These are phyloP conservation scores for Fistulina hepatica DNA, from an alignment of 1,284 basidiomycete species.

Conservation along the genomic window DNA sequence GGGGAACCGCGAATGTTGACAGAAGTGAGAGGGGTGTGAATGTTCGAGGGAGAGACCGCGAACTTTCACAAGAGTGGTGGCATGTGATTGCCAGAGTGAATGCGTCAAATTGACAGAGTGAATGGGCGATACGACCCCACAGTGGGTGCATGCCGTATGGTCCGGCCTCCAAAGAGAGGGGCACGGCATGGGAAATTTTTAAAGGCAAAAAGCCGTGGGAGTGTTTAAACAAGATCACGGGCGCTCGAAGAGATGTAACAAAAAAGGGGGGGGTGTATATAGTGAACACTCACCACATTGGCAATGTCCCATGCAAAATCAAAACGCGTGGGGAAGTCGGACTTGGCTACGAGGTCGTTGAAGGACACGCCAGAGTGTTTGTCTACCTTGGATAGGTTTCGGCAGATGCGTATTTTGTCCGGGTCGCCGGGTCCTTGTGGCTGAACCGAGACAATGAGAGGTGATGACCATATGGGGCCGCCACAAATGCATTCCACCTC, in stretches of 20 bases:
- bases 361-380: constrained; percentile 3
- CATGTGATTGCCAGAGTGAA: too few species aligned
- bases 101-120: too few species aligned
- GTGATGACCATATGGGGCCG: constrained; percentile 14
- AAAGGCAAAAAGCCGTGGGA: too few species aligned
- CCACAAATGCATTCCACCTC: constrained; percentile 8
- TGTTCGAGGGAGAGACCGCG: too few species aligned
- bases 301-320: constrained; percentile 8
- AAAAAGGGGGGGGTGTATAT: background rate
- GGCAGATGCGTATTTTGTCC: constrained; percentile 15
- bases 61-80: too few species aligned
- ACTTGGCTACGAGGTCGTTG: constrained; percentile 11
- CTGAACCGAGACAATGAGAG: constrained; percentile 13
- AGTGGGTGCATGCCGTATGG: too few species aligned
- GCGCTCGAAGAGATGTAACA: background rate
- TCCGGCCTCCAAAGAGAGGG: too few species aligned
- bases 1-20: too few species aligned
- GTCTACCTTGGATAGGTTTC: constrained; percentile 12
- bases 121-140: too few species aligned
- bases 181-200: too few species aligned
- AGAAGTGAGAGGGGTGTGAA: too few species aligned
- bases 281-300: constrained; percentile 6
- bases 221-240: too few species aligned
- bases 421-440: constrained; percentile 12
- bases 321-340: constrained; percentile 12